Base-by-base conservation (phyloP, 2,329 filamentous ascomycete species). In the Sarocladium strictum region DNA sequence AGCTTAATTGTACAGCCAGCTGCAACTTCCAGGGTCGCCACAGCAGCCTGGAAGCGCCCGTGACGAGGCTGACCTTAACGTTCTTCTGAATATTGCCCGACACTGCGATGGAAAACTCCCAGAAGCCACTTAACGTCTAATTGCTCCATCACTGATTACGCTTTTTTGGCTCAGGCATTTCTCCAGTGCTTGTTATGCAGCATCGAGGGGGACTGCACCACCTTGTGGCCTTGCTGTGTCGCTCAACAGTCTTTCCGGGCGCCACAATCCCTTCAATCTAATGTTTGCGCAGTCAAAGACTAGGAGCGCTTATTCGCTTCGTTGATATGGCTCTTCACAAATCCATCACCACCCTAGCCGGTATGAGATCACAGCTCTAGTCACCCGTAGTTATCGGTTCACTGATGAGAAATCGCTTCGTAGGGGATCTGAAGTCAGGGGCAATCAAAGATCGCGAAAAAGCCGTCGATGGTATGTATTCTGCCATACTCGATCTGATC, bases 381-480 rank as follows among this genome's bases (percentile, higher is more conserved):
- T 12, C 15, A 15, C 14, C 24, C 51, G 41, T 35, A 21, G 23
- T 9, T 63, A 26, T n/a, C 62, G 29, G 29, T 32, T n/a, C n/a
- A n/a, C 43, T 47, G 21, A 47, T n/a, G 14, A 29, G 23, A 38
- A 38, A 6, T n/a, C 7, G 54, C 12, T 17, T 24, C 33, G 19
- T 56, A 74, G 71, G 61, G 21, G 63, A 68, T 45, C 64, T 72
- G 45, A 69, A 67, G 52, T 65, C 64, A 17, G 66, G 65, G 7
- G 63, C 64, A 26, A 23, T 69, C 40, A 74, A 68, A 58, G 66
- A 71, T 43, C 69, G 73, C 27, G 68, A 71, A 26, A 66, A 68
- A 32, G 73, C 72, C 11, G 58, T 76, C 1, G 72, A 75, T 58
- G 72, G 73, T 75, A 61, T 53, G 65, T 49, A 37, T 14, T 15